Conservation (phyloP, 2,329 filamentous ascomycete species). For the Penicillium polonicum region DNA sequence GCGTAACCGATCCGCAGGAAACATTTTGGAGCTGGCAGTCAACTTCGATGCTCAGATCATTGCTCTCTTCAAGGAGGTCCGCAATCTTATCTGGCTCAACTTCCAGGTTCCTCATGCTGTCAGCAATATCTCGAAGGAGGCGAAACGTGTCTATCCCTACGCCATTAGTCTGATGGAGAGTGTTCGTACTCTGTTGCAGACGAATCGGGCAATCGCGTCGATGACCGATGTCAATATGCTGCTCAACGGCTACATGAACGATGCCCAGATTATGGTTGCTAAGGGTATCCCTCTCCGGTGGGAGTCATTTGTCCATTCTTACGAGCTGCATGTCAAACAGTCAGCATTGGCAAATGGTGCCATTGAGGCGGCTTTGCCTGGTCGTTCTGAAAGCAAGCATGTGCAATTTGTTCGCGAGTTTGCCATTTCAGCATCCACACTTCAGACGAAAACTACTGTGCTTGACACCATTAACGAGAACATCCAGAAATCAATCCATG, state of each 20-base stretch:
- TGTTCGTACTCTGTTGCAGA: slow-evolving; percentile 89
- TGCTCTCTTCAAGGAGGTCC: slow-evolving; percentile 95
- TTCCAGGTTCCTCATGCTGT: slow-evolving; percentile 93
- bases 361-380: slow-evolving; percentile 57
- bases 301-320: slow-evolving; percentile 97
- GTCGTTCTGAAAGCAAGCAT: slow-evolving; percentile 80
- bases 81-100: slow-evolving; percentile 92
- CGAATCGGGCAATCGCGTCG: slow-evolving; percentile 74
- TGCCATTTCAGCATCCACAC: slow-evolving; percentile 76
- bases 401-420: slow-evolving; percentile 96
- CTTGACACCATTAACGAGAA: slow-evolving; percentile 77
- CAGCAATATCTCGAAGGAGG: slow-evolving; percentile 94
- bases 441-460: slow-evolving; percentile 83
- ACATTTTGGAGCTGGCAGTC: slow-evolving; percentile 81
- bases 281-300: slow-evolving; percentile 90
- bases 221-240: slow-evolving; percentile 88
- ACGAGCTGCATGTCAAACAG: slow-evolving; percentile 80
- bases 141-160: slow-evolving; percentile 97
- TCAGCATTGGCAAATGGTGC: slow-evolving; percentile 58
- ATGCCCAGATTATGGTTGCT: slow-evolving; percentile 76
- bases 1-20: slow-evolving; percentile 85
- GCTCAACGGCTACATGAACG: slow-evolving; percentile 86
- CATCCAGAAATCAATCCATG: slow-evolving; percentile 75
- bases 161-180: slow-evolving; percentile 98
- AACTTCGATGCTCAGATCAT: slow-evolving; percentile 98